A percentile compares a stretch with the other conserved stretches of the same genome.
These are phyloP conservation scores for Alternaria sp. DNA, from an alignment of 2,329 filamentous ascomycete genomes.

Conservation along the genomic window DNA sequence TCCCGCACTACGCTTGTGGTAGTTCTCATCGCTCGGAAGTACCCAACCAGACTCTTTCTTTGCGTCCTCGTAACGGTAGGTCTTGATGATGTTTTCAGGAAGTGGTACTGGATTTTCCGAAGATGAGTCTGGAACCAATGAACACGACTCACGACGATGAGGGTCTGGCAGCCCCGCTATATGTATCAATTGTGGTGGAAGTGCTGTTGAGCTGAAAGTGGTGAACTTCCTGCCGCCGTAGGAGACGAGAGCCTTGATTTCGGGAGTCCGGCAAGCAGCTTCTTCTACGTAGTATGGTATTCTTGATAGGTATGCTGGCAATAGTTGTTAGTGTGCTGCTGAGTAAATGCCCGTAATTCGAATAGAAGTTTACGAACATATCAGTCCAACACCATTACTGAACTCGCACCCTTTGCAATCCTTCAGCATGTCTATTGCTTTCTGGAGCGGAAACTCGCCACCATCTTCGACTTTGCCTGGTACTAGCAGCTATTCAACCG, in stretches of 20 bases:
- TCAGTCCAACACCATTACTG: slow-evolving; percentile 40
- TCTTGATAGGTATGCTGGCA: slow-evolving; percentile 43
- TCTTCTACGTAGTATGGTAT: slow-evolving; percentile 47
- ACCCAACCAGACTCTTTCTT: slow-evolving; percentile 38
- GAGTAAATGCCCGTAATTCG: not conserved
- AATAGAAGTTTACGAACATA: slow-evolving; percentile 36
- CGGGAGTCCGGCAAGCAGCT: slow-evolving; percentile 32
- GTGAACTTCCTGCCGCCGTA: slow-evolving; percentile 43
- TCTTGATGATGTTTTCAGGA: slow-evolving; percentile 31
- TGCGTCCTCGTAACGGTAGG: slow-evolving; percentile 38
- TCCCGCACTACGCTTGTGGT: slow-evolving; percentile 62
- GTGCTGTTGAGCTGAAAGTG: slow-evolving; percentile 31
- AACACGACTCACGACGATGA: slow-evolving; percentile 35
- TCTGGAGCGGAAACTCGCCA: slow-evolving; percentile 44
- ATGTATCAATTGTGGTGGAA: slow-evolving; percentile 45
- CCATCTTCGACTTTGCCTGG: slow-evolving; percentile 45
- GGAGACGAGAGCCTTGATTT: slow-evolving; percentile 46
- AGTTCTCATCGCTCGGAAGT: slow-evolving; percentile 40
- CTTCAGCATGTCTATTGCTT: slow-evolving; percentile 36
- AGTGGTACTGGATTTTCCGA: not conserved
- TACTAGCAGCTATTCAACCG: slow-evolving; percentile 55
- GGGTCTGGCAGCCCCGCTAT: slow-evolving; percentile 30
- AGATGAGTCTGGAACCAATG: slow-evolving; percentile 27
- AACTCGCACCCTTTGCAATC: slow-evolving; percentile 36
- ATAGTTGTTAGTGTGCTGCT: slow-evolving; percentile 6